Evolutionary conservation across 192 early-diverging fungal genomes (phyloP).

Genomic region (Gaertneriomyces semiglobifer): DNA sequence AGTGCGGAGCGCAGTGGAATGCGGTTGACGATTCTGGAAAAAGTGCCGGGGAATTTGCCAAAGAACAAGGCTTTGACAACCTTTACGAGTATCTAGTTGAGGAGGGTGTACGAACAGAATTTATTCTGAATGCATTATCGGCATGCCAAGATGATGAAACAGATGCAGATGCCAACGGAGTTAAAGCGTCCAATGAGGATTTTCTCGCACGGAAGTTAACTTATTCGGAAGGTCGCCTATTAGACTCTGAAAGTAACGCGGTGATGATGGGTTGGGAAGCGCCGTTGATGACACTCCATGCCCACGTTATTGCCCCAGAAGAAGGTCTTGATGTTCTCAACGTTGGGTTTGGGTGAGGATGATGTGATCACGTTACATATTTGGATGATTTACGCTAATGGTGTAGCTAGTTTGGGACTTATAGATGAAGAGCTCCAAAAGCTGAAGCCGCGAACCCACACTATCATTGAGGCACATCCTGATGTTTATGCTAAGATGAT

Average conservation of each 20-base stretch:
- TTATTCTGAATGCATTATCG: conserved; percentile 62
- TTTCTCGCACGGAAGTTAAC: conserved; percentile 75
- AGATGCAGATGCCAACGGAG: conserved; percentile 11
- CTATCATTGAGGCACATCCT: conserved; percentile 96
- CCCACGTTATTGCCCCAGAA: conserved; percentile 61
- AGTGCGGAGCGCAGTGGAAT: conserved; percentile 76
- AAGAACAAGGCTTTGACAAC: conserved; percentile 58
- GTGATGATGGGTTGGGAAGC: conserved; percentile 99
- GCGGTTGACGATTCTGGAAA: conserved; percentile 67
- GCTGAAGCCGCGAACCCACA: conserved; percentile 63
- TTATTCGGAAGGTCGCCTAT: conserved; percentile 72
- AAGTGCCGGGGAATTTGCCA: conserved; percentile 82
- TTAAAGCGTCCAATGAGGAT: conserved; percentile 59
- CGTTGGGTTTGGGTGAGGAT: conserved; percentile 18
- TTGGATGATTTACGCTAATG: too few species aligned
- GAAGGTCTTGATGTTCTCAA: conserved; percentile 50
- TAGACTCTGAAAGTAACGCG: conserved; percentile 84
- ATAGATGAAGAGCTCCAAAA: conserved; percentile 81
- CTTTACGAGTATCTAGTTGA: conserved; percentile 77
- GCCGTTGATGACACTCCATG: conserved; percentile 86
- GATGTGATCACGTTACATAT: too few species aligned
- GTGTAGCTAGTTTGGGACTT: conserved; percentile 60
- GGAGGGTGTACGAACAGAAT: conserved; percentile 81
- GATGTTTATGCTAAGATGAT: conserved; percentile 90
- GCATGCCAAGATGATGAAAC: conserved; percentile 43